phyloP scores from a whole-genome alignment of 768 basidiomycete species.

The Boletus insuetus region DNA sequence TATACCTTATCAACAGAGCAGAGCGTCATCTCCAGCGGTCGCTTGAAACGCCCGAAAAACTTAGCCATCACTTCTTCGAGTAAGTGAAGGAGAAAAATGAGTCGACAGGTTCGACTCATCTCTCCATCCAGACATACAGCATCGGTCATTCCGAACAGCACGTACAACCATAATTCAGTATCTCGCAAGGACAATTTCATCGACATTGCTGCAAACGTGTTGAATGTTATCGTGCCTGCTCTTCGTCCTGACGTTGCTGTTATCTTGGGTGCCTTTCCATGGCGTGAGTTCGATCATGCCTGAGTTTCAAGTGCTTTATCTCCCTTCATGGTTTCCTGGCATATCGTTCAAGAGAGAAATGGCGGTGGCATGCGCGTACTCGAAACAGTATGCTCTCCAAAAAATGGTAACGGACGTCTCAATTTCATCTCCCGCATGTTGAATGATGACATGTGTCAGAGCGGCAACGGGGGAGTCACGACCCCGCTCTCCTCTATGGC shows the following conservation, averaged over 20 bases:
- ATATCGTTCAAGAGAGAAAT: background rate
- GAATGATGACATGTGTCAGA: background rate
- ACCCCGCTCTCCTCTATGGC: too few species aligned
- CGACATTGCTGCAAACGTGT: background rate
- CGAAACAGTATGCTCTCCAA: too few species aligned
- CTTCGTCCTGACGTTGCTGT: background rate
- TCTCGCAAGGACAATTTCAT: background rate
- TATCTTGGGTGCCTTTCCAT: background rate
- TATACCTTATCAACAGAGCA: too few species aligned
- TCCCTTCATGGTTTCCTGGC: background rate
- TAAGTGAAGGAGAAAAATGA: too few species aligned
- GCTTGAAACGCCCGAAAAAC: too few species aligned
- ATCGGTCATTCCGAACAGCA: background rate
- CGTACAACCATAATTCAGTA: background rate
- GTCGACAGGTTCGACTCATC: too few species aligned
- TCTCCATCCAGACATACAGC: background rate
- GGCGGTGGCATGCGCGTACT: background rate
- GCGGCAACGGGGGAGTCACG: too few species aligned
- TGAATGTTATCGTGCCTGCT: background rate
- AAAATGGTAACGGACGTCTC: background rate
- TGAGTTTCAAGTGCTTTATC: background rate
- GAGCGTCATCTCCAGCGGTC: too few species aligned
- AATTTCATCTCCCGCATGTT: background rate
- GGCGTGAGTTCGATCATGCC: background rate
- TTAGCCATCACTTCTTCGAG: too few species aligned